Conservation (phyloP, 1,284 basidiomycete genomes). For the Tetrapyrgos nigripes region DNA sequence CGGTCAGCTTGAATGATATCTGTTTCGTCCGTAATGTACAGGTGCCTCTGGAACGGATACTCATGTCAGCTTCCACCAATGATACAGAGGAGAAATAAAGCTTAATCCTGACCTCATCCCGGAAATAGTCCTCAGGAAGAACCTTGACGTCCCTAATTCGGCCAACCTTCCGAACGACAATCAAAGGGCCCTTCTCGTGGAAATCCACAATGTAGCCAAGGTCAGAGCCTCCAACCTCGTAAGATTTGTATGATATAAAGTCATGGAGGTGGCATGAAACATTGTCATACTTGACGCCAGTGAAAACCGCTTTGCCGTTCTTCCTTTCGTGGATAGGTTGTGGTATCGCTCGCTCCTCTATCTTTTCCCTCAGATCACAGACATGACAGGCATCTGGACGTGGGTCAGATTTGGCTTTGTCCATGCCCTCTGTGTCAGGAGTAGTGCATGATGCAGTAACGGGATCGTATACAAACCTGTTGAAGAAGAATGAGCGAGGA, state of each 20-base stretch:
- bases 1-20: constrained; percentile 38
- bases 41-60: constrained; percentile 48
- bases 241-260: constrained; percentile 50
- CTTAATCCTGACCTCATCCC: constrained; percentile 36
- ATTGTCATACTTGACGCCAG: constrained; percentile 50
- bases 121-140: constrained; percentile 8
- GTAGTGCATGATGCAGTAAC: constrained; percentile 38
- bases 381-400: constrained; percentile 58
- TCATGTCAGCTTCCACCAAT: constrained; percentile 1
- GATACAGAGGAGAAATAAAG: background rate
- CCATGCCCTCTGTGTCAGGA: constrained; percentile 34
- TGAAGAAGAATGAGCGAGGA: background rate
- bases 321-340: background rate
- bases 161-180: constrained; percentile 15
- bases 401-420: constrained; percentile 12
- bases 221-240: constrained; percentile 38
- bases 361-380: constrained; percentile 44
- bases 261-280: constrained; percentile 60
- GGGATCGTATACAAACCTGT: constrained; percentile 32
- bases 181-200: background rate
- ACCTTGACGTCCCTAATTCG: constrained; percentile 1
- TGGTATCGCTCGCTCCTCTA: constrained; percentile 15
- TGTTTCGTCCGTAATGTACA: constrained; percentile 59
- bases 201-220: constrained; percentile 12
- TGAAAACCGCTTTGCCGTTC: constrained; percentile 31